Base-by-base conservation (phyloP, 1,284 basidiomycete genomes). In the Cystobasidium sp. region DNA sequence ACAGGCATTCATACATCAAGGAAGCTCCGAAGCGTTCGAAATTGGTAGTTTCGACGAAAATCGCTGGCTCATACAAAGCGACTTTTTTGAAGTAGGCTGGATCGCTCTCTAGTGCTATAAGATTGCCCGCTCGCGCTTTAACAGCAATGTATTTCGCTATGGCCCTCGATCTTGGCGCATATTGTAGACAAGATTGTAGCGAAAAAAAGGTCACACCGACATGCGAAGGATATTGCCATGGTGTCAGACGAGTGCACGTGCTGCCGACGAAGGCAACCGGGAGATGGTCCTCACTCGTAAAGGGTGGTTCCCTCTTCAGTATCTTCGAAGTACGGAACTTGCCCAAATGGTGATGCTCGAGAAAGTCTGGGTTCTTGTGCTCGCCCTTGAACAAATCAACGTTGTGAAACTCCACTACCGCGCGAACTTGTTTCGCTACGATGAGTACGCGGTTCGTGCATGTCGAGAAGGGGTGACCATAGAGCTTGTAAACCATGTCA, bases 51-150 rank as follows among this genome's bases (percentile, higher is more conserved):
- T 89, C 88, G 77, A 87, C 81, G 37, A 84, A 85, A 31, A 83
- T 84, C 0, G 87, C 88, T 80, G 88, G 86, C 80, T 89, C 87
- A 79, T 88, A 88, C 31, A 83, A 79, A 22, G 84, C 86, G 41
- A 80, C 82, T 1, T 79, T 83, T 70, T 83, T 80, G 18, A 84
- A 49, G 79, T 84, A 76, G 81, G 77, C 43, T 14, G 51, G 65
- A 22, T 10, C 9, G 37, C 82, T 82, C 22, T 68, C 82, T 83
- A 31, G 83, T 76, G 20, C 77, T 6, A 68, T 71, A 12, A 81
- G 82, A 76, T 84, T 79, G 47, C 20, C 47, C 65, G 79, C 76
- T 8, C 82, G 77, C 71, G 84, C 86, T 77, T 85, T 85, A 53
- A 80, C 79, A 65, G 77, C 81, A 64, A 87, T 68, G 78, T 87